Evolutionary conservation across 1,139 yeast species (phyloP).

Genomic region (Meyerozyma elateridarum): DNA sequence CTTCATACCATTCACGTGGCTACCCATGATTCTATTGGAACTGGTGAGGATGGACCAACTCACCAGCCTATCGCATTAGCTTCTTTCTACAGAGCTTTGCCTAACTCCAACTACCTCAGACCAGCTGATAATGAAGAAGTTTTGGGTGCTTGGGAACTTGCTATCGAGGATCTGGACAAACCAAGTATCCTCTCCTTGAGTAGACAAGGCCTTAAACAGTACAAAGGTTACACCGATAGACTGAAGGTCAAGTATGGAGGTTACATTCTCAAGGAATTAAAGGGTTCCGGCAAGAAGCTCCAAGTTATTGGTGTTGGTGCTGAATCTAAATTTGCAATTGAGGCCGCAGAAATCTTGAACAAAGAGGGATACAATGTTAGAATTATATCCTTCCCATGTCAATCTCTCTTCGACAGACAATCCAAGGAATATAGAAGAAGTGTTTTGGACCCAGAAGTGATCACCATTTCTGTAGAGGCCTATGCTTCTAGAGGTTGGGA

Average conservation of each 20-base stretch:
- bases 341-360: slow-evolving; percentile 22
- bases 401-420: slow-evolving; percentile 23
- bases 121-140: slow-evolving; percentile 27
- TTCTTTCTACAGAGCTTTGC: slow-evolving; percentile 29
- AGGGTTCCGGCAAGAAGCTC: slow-evolving; percentile 16
- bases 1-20: slow-evolving; percentile 32
- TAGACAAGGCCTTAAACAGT: slow-evolving; percentile 22
- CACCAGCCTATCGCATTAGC: slow-evolving; percentile 33
- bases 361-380: slow-evolving; percentile 18
- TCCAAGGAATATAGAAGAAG: slow-evolving; percentile 18
- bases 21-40: slow-evolving; percentile 35
- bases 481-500: slow-evolving; percentile 34
- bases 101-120: slow-evolving; percentile 24
- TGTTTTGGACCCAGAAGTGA: slow-evolving; percentile 17
- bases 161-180: slow-evolving; percentile 16
- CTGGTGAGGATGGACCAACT: slow-evolving; percentile 38
- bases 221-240: slow-evolving; percentile 17
- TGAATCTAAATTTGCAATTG: slow-evolving; percentile 23
- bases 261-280: slow-evolving; percentile 18
- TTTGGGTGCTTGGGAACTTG: slow-evolving; percentile 26
- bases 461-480: slow-evolving; percentile 30
- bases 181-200: slow-evolving; percentile 21
- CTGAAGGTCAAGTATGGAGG: slow-evolving; percentile 22
- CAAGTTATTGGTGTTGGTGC: slow-evolving; percentile 26
- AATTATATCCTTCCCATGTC: slow-evolving; percentile 28